phyloP scores from a whole-genome alignment of 140 eudicot species.

The Senecio squalidus region DNA sequence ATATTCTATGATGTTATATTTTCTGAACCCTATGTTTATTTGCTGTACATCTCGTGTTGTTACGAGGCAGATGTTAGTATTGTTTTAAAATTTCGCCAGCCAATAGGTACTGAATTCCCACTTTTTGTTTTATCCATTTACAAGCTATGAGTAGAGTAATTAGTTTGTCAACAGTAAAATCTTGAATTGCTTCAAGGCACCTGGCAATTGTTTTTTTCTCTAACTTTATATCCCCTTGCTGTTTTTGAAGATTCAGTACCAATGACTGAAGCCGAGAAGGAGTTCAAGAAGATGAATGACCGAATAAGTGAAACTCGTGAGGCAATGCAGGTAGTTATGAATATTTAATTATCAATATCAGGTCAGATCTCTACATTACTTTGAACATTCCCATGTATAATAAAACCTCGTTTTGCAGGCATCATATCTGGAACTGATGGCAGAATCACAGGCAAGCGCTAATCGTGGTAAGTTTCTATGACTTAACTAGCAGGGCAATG shows the following conservation, averaged over 20 bases:
- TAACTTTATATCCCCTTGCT: conserved; percentile 3
- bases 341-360: conserved; percentile 5
- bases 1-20: conserved; percentile 9
- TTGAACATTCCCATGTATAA: conserved; percentile 17
- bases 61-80: background rate
- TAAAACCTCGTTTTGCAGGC: conserved; percentile 40
- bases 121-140: background rate
- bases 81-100: background rate
- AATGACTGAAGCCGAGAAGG: conserved; percentile 86
- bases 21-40: background rate
- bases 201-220: conserved; percentile 6
- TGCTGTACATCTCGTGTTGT: background rate
- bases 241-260: conserved; percentile 62
- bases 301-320: conserved; percentile 65
- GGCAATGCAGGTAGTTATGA: conserved; percentile 64
- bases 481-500: background rate
- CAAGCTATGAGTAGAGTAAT: background rate
- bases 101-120: background rate
- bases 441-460: conserved; percentile 70
- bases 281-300: conserved; percentile 67
- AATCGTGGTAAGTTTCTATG: conserved; percentile 59
- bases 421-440: conserved; percentile 60
- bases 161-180: background rate
- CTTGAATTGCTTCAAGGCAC: background rate
- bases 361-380: background rate